Conservation (phyloP, 495 filamentous ascomycete species). For the Neurospora cerealis region DNA sequence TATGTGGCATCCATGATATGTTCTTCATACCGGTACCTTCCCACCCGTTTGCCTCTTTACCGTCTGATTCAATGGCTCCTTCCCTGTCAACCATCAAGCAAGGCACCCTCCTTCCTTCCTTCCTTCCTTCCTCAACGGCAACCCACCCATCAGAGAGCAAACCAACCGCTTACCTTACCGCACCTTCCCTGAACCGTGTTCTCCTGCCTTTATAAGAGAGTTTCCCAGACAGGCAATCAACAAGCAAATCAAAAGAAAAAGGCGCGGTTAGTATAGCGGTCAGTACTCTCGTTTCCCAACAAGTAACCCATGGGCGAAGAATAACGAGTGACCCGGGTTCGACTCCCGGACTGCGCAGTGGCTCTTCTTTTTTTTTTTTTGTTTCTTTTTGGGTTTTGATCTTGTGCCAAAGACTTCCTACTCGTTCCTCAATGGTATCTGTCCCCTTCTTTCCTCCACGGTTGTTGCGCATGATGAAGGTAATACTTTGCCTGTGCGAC, state of each 20-base stretch:
- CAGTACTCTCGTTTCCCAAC: background rate
- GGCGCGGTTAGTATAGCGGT: background rate
- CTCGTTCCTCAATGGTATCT: background rate
- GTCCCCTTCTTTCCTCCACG: background rate
- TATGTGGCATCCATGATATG: background rate
- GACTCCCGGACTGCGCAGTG: background rate
- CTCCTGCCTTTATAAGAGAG: background rate
- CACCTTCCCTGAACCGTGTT: background rate
- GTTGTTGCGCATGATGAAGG: background rate
- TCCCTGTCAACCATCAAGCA: background rate
- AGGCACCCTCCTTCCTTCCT: background rate
- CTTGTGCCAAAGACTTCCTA: background rate
- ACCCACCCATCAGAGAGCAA: background rate
- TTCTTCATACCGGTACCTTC: background rate
- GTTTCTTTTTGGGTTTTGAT: background rate
- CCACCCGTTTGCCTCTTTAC: background rate
- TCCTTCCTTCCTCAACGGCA: background rate
- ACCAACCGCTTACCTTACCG: background rate
- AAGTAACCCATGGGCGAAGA: background rate
- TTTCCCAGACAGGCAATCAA: background rate
- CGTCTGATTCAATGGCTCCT: background rate
- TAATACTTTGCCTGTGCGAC: background rate
- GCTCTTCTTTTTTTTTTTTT: background rate
- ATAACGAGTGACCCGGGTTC: background rate
- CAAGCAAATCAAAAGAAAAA: background rate